Evolutionary conservation across 768 basidiomycete species (phyloP), one percentile per base, ranked within the genome.

Genomic region (Dacryopinax primogenitus): DNA sequence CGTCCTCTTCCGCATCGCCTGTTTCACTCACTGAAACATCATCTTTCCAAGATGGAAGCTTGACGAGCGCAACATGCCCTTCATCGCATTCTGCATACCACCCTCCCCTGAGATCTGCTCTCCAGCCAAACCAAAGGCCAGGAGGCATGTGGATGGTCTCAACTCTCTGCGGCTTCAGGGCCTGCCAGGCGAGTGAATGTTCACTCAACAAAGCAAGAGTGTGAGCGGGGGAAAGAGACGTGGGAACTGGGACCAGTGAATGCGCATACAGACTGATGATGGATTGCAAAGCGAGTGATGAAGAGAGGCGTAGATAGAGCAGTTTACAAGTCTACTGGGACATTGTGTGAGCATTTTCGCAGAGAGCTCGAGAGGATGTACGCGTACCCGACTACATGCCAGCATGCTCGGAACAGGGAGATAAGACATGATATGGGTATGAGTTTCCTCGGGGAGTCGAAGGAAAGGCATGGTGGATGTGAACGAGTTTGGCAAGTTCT

Each of bases 21-120:
- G 13, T 3, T 13, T 58, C 51, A 30, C 41, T 18, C 41, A 18
- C 13, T 15, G 45, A n/a, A 39, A 11, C 13, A 30, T 58, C 51
- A 58, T 58, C 51, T 21, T 21, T 13, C 51, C 51, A 58, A 3
- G 26, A 26, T 13, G 51, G 30, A 23, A 58, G 51, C 51, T 30
- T 58, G 30, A 58, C 51, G 51, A 58, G 51, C 26, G 30, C 51
- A 3, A 58, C 51, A 7, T 30, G 11, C 13, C 30, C 26, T 30
- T 58, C 51, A 21, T 58, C 51, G 30, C 51, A 58, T 30, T 58
- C 51, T 6, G 51, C 51, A 30, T 58, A 58, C 51, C 51, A 58
- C 23, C 51, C 51, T 3, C 51, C 51, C 7, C 51, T 3, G 3
- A 58, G 26, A 30, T 58, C 51, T 30, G 26, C 30, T 30, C 51